Evolutionary conservation across 805 yeast genomes (phyloP), one percentile per base, ranked within the genome.

Genomic region (Suhomyces prunicola): DNA sequence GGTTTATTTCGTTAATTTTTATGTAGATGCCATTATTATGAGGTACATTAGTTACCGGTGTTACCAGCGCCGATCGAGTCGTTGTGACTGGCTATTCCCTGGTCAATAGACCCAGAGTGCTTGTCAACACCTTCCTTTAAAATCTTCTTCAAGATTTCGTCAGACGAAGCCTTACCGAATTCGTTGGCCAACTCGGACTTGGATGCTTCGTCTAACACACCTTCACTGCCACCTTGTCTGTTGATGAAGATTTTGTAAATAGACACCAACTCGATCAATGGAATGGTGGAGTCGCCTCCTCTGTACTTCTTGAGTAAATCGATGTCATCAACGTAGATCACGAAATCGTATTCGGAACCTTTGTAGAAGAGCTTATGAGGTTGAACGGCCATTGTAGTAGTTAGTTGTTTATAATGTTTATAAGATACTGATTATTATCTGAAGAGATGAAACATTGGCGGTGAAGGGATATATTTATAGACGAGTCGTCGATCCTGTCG

Each of bases 181-280:
- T 89, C 94, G 57, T 80, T 80, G 48, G 77, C 78, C 40, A 90
- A 65, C 54, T 85, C 87, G 17, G 75, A 72, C 52, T 82, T 79
- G 6, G 93, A 86, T 2, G 93, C 96, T 61, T 82, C 85, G 49
- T 86, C 88, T 24, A 87, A 65, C 7, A 79, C 77, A 52, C 96
- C 96, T 60, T 83, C 88, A 3, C 83, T 72, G 31, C 96, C 96
- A 46, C 88, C 87, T 23, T 74, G 75, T 55, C 78, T 78, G 52
- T 82, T 80, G 22, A 80, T 76, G 64, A 78, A 90, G n/a, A 90
- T 77, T 61, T 86, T 81, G 73, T 81, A 88, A 7, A 79, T 74
- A 0, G 86, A 85, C 1, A 88, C 84, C 4, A 87, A 79, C 41
- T 82, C 84, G 10, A 83, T 72, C 53, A 86, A 71, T 22, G 93